phyloP scores from a whole-genome alignment of 2,329 filamentous ascomycete species.

The Cadophora gregata region DNA sequence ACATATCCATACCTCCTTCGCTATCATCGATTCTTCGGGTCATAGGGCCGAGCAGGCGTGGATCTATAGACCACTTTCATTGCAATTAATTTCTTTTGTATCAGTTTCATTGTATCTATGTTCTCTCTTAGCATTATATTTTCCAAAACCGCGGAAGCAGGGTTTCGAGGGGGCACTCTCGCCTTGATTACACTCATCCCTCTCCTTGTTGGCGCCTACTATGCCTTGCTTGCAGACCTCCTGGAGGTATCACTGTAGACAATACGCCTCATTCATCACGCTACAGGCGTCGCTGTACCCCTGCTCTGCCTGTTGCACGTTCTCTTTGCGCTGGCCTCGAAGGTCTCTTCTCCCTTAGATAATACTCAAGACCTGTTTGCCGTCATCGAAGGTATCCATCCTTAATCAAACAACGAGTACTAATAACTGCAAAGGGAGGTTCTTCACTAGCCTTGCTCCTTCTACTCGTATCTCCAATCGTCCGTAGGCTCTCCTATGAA shows the following conservation, averaged over 20 bases:
- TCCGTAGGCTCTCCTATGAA: slow-evolving; percentile 31
- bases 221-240: slow-evolving; percentile 36
- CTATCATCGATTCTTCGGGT: background rate
- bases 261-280: slow-evolving; percentile 12
- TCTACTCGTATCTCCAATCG: slow-evolving; percentile 26
- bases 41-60: slow-evolving; percentile 3
- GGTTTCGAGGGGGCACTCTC: slow-evolving; percentile 28
- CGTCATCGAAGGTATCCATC: slow-evolving; percentile 28
- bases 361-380: slow-evolving; percentile 26
- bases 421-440: slow-evolving; percentile 31
- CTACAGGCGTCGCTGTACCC: slow-evolving; percentile 1
- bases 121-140: background rate
- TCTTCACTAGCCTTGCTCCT: slow-evolving; percentile 30
- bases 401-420: slow-evolving; percentile 8
- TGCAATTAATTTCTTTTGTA: slow-evolving; percentile 8
- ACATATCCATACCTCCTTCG: slow-evolving; percentile 9
- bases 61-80: slow-evolving; percentile 3
- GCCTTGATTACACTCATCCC: slow-evolving; percentile 32
- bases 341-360: slow-evolving; percentile 19
- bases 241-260: slow-evolving; percentile 14
- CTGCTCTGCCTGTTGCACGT: slow-evolving; percentile 34
- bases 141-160: slow-evolving; percentile 23
- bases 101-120: slow-evolving; percentile 7
- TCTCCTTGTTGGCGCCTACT: slow-evolving; percentile 35
- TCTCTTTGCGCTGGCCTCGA: slow-evolving; percentile 16